Evolutionary conservation across 1,139 yeast genomes (phyloP).

Genomic region (Lodderomyces margitis): DNA sequence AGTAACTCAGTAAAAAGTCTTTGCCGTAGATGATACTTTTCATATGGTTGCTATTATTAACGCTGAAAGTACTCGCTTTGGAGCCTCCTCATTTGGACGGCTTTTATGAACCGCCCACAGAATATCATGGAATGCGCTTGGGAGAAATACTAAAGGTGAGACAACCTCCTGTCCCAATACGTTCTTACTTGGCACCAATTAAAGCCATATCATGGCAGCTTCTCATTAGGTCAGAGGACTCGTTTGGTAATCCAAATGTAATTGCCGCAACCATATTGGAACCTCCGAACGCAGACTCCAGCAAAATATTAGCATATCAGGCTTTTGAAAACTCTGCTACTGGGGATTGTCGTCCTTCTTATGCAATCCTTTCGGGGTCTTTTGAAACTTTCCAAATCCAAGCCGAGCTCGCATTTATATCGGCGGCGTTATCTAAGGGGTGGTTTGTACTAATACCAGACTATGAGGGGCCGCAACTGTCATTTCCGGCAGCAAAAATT

Average conservation of each 20-base stretch:
- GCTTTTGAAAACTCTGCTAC: constrained; percentile 33
- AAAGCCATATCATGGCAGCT: constrained; percentile 29
- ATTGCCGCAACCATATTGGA: constrained; percentile 32
- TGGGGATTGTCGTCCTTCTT: constrained; percentile 33
- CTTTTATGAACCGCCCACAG: constrained; percentile 23
- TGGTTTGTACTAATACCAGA: constrained; percentile 28
- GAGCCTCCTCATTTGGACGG: constrained; percentile 17
- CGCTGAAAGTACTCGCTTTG: not conserved
- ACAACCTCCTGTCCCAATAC: constrained; percentile 17
- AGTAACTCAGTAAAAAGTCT: not conserved
- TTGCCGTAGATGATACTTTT: not conserved
- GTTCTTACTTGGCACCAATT: constrained; percentile 17
- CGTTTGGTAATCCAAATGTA: constrained; percentile 29
- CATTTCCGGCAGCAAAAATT: constrained; percentile 25
- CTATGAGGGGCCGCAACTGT: constrained; percentile 21
- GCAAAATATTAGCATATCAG: constrained; percentile 31
- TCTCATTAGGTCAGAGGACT: constrained; percentile 33
- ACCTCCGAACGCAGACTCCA: constrained; percentile 30
- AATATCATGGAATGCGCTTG: constrained; percentile 16
- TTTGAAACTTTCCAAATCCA: constrained; percentile 15
- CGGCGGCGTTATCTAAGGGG: constrained; percentile 22
- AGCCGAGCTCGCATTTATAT: constrained; percentile 22
- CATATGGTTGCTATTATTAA: not conserved
- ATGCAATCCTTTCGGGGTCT: constrained; percentile 24
- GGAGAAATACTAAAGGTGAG: constrained; percentile 22